Evolutionary conservation across 345 rosid genomes (phyloP), one percentile per base, ranked within the genome.

Genomic region (Isatis tinctoria): DNA sequence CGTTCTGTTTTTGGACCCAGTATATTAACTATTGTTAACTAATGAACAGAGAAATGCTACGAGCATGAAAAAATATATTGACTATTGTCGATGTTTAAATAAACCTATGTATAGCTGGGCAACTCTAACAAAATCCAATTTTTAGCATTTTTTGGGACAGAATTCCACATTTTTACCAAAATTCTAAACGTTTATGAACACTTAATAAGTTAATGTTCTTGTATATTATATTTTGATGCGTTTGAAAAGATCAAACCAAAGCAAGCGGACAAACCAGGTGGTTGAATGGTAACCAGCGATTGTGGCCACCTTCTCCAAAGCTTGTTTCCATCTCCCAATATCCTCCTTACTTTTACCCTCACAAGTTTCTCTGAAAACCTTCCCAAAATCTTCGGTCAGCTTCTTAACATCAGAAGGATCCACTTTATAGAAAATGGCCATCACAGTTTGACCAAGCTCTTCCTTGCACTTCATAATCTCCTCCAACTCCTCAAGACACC

Each of bases 401-500:
- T 63, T 63, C 53, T 63, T 63, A 4, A 63, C 37, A 26, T 62
- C n/a, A 41, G 67, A 24, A 14, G 67, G 67, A 13, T 41, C 52
- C 0, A 62, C 67, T 41, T n/a, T 10, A 43, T 3, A 63, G 39
- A 63, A 63, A 63, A 63, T 63, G 8, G 53, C 10, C 5, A 63
- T 26, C 26, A 63, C 68, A 5, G n/a, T 63, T 43, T 63, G 53
- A 20, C 20, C 49, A 8, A 62, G 1, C 10, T 63, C 39, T 2
- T 63, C 26, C 26, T n/a, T 63, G 37, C 53, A 62, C 52, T 43
- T 62, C 52, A 62, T 41, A 8, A 61, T 26, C 67, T 40, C 51
- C 35, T 24, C 51, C 14, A 59, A 20, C 1, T 59, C 64, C 6
- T 59, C 64, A 59, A 60, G 65, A 60, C 65, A 60, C 65, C 65